These are phyloP conservation scores for Willaertia magna DNA, from an alignment of 208 protist genomes.

Conservation along the genomic window DNA sequence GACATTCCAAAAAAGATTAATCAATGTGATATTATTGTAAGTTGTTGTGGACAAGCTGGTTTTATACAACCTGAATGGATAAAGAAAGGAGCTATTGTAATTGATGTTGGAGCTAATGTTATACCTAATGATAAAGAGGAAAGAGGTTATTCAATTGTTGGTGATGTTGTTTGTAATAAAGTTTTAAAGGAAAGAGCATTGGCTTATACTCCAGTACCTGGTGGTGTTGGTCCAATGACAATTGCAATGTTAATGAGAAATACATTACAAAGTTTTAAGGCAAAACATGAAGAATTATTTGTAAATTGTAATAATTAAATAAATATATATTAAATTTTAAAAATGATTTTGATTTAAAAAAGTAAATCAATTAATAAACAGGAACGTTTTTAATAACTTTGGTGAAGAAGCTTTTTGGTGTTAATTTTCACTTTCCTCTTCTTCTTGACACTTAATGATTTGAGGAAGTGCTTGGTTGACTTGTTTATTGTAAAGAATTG, in stretches of 20 bases:
- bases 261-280: conserved; percentile 1
- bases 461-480: no score
- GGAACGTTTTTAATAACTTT: no score
- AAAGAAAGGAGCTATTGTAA: conserved; percentile 85
- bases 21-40: conserved; percentile 77
- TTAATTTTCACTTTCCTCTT: no score
- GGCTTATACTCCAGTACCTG: conserved; percentile 89
- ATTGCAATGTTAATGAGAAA: conserved; percentile 64
- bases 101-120: conserved; percentile 94
- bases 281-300: neutral
- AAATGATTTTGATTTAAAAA: no score
- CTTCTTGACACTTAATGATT: no score
- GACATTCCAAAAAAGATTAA: conserved; percentile 50
- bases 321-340: no score
- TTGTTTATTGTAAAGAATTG: no score
- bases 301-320: no score
- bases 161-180: conserved; percentile 79
- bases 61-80: conserved; percentile 85
- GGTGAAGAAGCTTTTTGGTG: no score
- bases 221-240: conserved; percentile 96
- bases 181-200: conserved; percentile 47
- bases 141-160: conserved; percentile 47
- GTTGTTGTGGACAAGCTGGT: conserved; percentile 73
- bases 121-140: conserved; percentile 63
- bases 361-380: no score